Conservation (phyloP, 305 asterid species). For the Fraxinus latifolia region DNA sequence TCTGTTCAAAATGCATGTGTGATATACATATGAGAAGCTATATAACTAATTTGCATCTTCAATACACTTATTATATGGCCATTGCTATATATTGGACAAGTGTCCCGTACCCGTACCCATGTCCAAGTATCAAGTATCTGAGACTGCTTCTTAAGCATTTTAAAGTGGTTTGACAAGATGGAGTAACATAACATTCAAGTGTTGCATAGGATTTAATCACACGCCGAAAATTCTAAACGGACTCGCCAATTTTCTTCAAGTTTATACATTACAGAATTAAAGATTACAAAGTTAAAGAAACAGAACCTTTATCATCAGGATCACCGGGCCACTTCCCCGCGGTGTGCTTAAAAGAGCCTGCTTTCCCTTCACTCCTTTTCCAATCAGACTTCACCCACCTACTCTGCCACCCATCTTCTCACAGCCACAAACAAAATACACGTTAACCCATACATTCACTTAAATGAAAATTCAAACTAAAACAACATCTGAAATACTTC, state of each 20-base stretch:
- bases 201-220: neutral
- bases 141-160: neutral
- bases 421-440: constrained; percentile 5
- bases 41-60: neutral
- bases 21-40: neutral
- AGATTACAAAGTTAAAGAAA: neutral
- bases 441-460: neutral
- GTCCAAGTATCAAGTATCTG: neutral
- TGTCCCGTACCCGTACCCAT: neutral
- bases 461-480: neutral
- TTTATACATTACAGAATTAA: neutral
- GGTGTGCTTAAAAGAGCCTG: constrained; percentile 87
- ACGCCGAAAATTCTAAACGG: neutral
- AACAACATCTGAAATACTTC: neutral
- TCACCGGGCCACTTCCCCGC: constrained; percentile 92
- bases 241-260: neutral
- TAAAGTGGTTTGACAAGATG: neutral
- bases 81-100: neutral
- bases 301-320: constrained; percentile 83
- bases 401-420: constrained; percentile 81
- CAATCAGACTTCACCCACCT: constrained; percentile 95
- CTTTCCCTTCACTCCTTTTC: constrained; percentile 89
- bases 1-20: neutral
- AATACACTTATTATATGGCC: neutral
- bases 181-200: neutral